phyloP scores from a whole-genome alignment of 805 yeast species.

The Wickerhamomyces hampshirensis region DNA sequence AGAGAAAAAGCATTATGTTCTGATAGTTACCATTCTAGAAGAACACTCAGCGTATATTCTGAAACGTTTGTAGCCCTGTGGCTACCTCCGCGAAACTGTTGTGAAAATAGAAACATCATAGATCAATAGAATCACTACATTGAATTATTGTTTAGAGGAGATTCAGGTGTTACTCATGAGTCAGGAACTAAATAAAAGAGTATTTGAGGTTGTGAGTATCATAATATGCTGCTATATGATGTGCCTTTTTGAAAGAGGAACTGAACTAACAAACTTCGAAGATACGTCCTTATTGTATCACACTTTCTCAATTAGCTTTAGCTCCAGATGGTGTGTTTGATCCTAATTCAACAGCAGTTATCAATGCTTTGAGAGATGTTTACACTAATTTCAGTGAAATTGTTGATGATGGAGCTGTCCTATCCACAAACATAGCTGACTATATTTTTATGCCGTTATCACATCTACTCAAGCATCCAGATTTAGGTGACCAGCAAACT shows the following conservation, averaged over 20 bases:
- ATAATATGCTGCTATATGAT: neutral
- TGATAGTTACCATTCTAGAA: neutral
- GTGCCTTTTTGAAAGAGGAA: neutral
- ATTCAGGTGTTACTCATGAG: slow-evolving; percentile 9
- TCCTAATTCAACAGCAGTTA: slow-evolving; percentile 27
- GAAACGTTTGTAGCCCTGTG: neutral
- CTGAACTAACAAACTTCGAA: slow-evolving; percentile 8
- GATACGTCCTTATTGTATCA: slow-evolving; percentile 40
- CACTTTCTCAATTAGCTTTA: slow-evolving; percentile 38
- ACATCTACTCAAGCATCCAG: slow-evolving; percentile 43
- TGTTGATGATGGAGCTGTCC: slow-evolving; percentile 12
- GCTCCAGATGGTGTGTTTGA: slow-evolving; percentile 32
- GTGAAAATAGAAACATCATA: neutral
- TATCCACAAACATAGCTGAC: slow-evolving; percentile 46
- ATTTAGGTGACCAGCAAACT: slow-evolving; percentile 41
- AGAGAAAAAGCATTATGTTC: slow-evolving; percentile 2
- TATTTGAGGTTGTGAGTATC: slow-evolving; percentile 15
- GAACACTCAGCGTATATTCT: neutral
- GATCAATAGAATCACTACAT: too few species aligned
- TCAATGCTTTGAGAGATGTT: slow-evolving; percentile 30
- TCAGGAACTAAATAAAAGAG: slow-evolving; percentile 11
- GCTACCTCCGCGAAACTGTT: neutral
- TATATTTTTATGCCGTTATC: slow-evolving; percentile 60
- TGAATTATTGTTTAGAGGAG: too few species aligned
- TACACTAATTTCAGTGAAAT: slow-evolving; percentile 19